Evolutionary conservation across 1,284 basidiomycete species (phyloP).

Genomic region (Earliella scabrosa): DNA sequence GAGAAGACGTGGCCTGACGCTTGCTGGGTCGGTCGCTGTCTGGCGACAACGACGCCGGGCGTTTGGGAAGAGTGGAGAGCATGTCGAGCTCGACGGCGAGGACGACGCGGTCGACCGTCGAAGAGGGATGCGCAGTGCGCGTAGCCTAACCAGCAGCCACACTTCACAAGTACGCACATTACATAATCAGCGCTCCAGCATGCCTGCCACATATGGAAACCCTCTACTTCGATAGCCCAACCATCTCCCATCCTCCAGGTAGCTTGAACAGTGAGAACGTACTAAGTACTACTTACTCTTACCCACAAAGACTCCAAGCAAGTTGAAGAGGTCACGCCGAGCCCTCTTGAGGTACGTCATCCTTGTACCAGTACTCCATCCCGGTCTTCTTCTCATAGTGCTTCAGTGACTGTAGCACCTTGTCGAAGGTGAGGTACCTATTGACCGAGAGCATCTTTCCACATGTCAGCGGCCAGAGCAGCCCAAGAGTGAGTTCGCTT

Average conservation of each 20-base stretch:
- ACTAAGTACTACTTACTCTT: too few relatives aligned
- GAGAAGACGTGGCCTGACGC: constrained; percentile 60
- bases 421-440: constrained; percentile 23
- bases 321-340: too few relatives aligned
- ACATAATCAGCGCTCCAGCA: not conserved
- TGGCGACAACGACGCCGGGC: constrained; percentile 56
- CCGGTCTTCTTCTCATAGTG: constrained; percentile 31
- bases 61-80: constrained; percentile 47
- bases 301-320: too few relatives aligned
- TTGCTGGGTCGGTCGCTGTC: constrained; percentile 54
- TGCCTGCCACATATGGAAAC: not conserved
- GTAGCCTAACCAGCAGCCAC: constrained; percentile 5
- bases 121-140: not conserved
- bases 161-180: constrained; percentile 1
- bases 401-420: constrained; percentile 23
- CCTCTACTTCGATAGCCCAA: too few relatives aligned
- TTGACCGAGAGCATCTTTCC: constrained; percentile 26
- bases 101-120: constrained; percentile 5
- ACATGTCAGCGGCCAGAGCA: not conserved
- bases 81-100: constrained; percentile 17
- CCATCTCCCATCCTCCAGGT: too few relatives aligned
- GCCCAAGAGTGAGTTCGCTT: constrained; percentile 24
- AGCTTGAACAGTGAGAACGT: too few relatives aligned
- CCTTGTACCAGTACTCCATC: constrained; percentile 33
- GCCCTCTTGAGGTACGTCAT: not conserved